These are phyloP conservation scores for Phoma sp. DNA, from an alignment of 2,329 filamentous ascomycete genomes.

Conservation along the genomic window DNA sequence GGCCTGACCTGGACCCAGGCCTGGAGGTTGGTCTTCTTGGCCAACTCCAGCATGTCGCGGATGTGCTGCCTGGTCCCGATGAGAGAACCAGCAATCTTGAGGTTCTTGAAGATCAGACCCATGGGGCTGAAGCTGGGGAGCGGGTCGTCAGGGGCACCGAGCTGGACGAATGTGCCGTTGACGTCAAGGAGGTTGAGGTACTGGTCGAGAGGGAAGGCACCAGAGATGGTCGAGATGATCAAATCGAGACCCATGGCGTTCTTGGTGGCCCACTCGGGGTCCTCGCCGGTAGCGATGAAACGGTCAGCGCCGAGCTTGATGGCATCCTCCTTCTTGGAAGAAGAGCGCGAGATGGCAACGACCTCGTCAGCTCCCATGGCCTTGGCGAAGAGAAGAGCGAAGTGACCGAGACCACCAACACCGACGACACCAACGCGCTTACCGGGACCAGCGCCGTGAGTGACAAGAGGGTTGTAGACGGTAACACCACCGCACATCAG, in stretches of 20 bases:
- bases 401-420: constrained; percentile 75
- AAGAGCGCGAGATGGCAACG: constrained; percentile 67
- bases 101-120: constrained; percentile 60
- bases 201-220: constrained; percentile 61
- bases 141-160: constrained; percentile 68
- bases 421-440: constrained; percentile 79
- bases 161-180: constrained; percentile 68
- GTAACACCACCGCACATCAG: constrained; percentile 87
- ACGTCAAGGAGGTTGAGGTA: constrained; percentile 67
- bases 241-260: constrained; percentile 61
- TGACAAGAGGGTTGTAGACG: constrained; percentile 75
- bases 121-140: constrained; percentile 59
- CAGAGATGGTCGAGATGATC: constrained; percentile 64
- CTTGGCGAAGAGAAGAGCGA: constrained; percentile 72
- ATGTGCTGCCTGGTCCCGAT: constrained; percentile 67
- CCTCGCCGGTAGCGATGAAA: constrained; percentile 65
- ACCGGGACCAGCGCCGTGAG: constrained; percentile 76
- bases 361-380: constrained; percentile 72
- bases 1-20: constrained; percentile 51
- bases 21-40: constrained; percentile 47
- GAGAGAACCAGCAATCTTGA: constrained; percentile 68
- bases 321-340: constrained; percentile 66
- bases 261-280: constrained; percentile 64
- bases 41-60: constrained; percentile 58
- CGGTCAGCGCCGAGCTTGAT: constrained; percentile 65